Conservation (phyloP, 129 eudicot species). For the Solidago caesia region DNA sequence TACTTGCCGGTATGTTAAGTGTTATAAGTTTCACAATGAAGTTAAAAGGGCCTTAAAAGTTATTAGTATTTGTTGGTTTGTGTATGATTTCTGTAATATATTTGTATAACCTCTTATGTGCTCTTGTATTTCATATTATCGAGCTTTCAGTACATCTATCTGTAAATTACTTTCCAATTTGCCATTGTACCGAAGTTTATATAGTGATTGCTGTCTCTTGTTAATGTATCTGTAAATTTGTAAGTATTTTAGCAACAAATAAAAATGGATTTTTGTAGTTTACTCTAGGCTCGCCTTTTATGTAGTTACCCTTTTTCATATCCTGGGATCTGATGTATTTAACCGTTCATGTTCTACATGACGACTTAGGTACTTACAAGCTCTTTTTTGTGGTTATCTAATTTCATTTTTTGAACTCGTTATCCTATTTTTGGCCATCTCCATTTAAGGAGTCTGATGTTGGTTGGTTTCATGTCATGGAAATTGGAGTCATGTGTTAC, state of each 20-base stretch:
- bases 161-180: neutral
- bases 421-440: neutral
- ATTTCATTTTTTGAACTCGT: neutral
- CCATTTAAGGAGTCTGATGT: neutral
- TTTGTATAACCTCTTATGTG: neutral
- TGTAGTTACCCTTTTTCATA: neutral
- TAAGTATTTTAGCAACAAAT: neutral
- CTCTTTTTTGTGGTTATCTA: neutral
- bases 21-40: constrained; percentile 5
- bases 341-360: neutral
- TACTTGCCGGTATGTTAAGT: too few species aligned
- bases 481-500: neutral
- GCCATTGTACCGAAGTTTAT: neutral
- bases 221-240: neutral
- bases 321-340: neutral
- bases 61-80: neutral
- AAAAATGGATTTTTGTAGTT: neutral
- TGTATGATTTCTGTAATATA: neutral
- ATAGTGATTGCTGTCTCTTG: neutral
- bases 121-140: neutral
- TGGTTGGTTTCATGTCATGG: neutral
- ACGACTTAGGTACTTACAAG: constrained; percentile 1
- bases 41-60: neutral
- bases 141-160: neutral
- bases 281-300: neutral